Base-by-base conservation (phyloP, 2,329 filamentous ascomycete species). In the Blastomyces emzantsi region DNA sequence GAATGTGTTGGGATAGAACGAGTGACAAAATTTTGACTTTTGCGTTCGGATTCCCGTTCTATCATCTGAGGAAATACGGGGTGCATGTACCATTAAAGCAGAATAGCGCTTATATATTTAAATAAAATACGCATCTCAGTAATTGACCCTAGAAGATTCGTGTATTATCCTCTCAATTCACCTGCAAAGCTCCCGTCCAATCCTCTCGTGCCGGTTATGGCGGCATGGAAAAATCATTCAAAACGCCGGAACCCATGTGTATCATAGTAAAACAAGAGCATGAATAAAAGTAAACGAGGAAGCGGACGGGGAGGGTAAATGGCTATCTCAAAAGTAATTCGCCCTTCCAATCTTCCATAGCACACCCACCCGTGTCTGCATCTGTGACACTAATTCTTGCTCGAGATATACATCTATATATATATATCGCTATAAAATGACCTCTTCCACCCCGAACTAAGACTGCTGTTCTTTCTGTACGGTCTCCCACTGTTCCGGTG, bases 401-500 rank as follows among this genome's bases (percentile, higher is more conserved):
- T 33, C 52, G 28, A 30, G 1, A 55, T 55, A 1, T 30, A 8
- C 30, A 9, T 19, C 5, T 6, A 36, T 19, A 33, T 2, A 55
- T 61, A 28, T 54, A 19, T 41, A 28, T 51, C 13, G 11, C 9
- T 39, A n/a, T 22, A 22, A 43, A 28, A 45, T 45, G 25, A n/a
- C 0, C 56, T 55, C 54, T 58, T 39, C 55, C 30, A 36, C 33
- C 52, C 13, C 43, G 17, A 45, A 60, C 43, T 63, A 69, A 60
- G 64, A 54, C 64, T 66, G 67, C 67, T 66, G 67, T 67, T 69
- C 73, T 68, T 77, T 73, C 67, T 83, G 82, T 76, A 88, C 84
- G 76, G 85, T 86, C 78, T 90, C 85, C 86, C 89, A 96, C 79
- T 97, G 90, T 71, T 92, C 90, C 0, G 90, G 90, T 9, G 92